Base-by-base conservation (phyloP, 768 basidiomycete species). In the Suillus placidus region DNA sequence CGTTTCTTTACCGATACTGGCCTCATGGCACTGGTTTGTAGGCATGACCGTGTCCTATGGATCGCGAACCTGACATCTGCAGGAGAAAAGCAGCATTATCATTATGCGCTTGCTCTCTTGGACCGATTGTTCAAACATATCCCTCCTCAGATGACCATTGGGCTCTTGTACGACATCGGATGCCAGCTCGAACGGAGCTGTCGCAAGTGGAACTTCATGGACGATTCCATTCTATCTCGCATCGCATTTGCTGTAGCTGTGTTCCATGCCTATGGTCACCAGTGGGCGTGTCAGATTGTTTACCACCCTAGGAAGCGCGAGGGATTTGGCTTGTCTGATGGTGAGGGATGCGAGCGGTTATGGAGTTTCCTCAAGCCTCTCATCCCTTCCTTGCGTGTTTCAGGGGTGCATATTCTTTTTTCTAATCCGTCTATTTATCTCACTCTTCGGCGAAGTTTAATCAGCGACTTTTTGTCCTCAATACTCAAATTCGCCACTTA, bases 231-330 rank as follows among this genome's bases (percentile, higher is more conserved):
- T 51, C 69, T 70, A 38, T 72, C 73, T 26, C 52, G 68, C 26
- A 66, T 80, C 12, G 8, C 49, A 1, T 78, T 76, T 49, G 71
- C 70, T 1, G 74, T 77, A 2, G 74, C 76, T 3, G 76, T 73
- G 0, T 77, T 80, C 73, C 79, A 80, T 67, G 78, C 76, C 0
- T 79, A 72, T 60, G 76, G 72, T 1, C 78, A 79, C 49, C 69
- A 78, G 45, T 78, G 78, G 77, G 51, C 71, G 1, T 78, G 78
- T 63, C 78, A 79, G 49, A 62, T 82, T 0, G 51, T 73, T 0
- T 80, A 79, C 63, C 79, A 79, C 61, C 81, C 80, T 3, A 67
- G 78, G 12, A 61, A 79, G 23, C 26, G 64, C 3, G 43, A 64
- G 26, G 73, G 71, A 14, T 70, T 75, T 45, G 71, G 76, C 0